Percentiles rank a stretch among this genome's conserved stretches.
Conservation (phyloP, 2,329 filamentous ascomycete species). For the Gyromitra esculenta region DNA sequence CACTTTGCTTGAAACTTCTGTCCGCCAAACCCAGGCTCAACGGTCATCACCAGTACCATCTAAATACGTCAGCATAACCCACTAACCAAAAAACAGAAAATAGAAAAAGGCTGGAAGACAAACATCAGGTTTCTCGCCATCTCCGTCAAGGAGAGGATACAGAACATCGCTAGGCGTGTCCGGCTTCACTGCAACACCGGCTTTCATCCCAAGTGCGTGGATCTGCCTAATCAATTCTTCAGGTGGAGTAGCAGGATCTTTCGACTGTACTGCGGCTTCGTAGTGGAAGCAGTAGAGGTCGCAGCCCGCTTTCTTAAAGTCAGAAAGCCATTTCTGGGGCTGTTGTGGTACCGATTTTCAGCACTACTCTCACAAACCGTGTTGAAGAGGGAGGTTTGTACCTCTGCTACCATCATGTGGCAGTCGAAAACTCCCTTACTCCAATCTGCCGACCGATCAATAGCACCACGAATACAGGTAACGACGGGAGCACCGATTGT, state of each 20-base stretch:
- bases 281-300: conserved; percentile 99
- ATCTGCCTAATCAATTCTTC: conserved; percentile 89
- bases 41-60: conserved; percentile 99
- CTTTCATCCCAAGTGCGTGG: conserved; percentile 85
- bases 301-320: conserved; percentile 92
- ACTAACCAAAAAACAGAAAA: conserved; percentile 4
- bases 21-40: conserved; percentile 94
- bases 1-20: conserved; percentile 98
- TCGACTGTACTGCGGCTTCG: conserved; percentile 86
- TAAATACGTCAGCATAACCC: conserved; percentile 60
- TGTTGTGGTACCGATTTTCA: conserved; percentile 4
- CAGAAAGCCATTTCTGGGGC: conserved; percentile 98
- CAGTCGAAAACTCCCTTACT: conserved; percentile 96
- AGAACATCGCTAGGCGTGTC: conserved; percentile 89
- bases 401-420: conserved; percentile 99
- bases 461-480: conserved; percentile 87
- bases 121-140: conserved; percentile 86
- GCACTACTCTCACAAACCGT: neutral
- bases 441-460: conserved; percentile 72
- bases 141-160: conserved; percentile 80
- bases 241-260: conserved; percentile 84
- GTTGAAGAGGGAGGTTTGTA: conserved; percentile 60
- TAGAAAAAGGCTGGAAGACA: conserved; percentile 61
- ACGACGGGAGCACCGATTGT: conserved; percentile 96
- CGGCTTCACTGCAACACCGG: conserved; percentile 95